These are phyloP conservation scores for Aspergillus asperescens DNA, from an alignment of 495 filamentous ascomycete species.

Conservation along the genomic window DNA sequence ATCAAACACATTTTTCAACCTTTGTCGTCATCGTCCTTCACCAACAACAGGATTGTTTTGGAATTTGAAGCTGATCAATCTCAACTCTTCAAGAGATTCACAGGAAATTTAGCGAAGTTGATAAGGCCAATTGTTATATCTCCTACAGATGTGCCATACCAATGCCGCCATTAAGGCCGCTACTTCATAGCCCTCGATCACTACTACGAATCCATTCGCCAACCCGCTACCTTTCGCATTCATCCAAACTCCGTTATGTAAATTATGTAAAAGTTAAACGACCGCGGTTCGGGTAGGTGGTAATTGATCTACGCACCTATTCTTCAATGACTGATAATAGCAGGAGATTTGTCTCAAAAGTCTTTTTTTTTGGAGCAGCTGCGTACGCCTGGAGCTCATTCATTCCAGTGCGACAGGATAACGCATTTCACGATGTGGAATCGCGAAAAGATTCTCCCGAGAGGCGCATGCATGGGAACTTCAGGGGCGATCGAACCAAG, in stretches of 20 bases:
- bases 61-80: too few relatives aligned
- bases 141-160: constrained; percentile 20
- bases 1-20: too few relatives aligned
- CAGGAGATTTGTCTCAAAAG: constrained; percentile 32
- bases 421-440: background rate
- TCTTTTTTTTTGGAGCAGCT: constrained; percentile 35
- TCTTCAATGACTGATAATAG: constrained; percentile 3
- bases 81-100: background rate
- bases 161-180: constrained; percentile 37
- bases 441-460: constrained; percentile 10
- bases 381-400: constrained; percentile 35
- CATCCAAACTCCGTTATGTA: constrained; percentile 31
- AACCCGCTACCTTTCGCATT: constrained; percentile 13
- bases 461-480: too few relatives aligned
- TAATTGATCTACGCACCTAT: background rate
- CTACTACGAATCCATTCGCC: constrained; percentile 22
- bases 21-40: too few relatives aligned
- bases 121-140: background rate
- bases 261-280: constrained; percentile 31
- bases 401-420: constrained; percentile 33
- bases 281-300: constrained; percentile 37
- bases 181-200: constrained; percentile 27
- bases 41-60: too few relatives aligned
- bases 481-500: too few relatives aligned
- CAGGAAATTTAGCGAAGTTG: background rate